Evolutionary conservation across 495 filamentous ascomycete genomes (phyloP), one percentile per base, ranked within the genome.

Genomic region (Neurospora sublineolata): DNA sequence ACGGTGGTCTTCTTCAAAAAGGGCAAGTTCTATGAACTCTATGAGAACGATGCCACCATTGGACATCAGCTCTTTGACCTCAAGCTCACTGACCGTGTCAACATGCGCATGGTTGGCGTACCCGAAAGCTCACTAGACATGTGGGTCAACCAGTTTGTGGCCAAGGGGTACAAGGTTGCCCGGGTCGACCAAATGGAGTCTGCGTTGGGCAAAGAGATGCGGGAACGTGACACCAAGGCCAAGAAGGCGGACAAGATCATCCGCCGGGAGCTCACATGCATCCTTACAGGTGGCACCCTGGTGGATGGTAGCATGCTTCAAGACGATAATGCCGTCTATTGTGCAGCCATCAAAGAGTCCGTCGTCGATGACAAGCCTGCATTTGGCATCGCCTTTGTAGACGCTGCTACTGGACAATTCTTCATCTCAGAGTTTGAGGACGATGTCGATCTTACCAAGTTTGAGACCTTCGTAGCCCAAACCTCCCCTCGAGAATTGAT

Each of bases 1-100:
- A 98, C 94, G 0, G 90, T 99, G 27, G 95, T 99, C 16, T 99
- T 99, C 83, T 99, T 99, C 86, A 98, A 97, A 82, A 99, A 99
- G 83, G 95, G 95, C 72, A 99, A 99, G 79, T 99, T 99, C 82
- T 99, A 97, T 79, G 95, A 99, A 78, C 86, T 99, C 1, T 99
- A 97, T 78, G 96, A 99, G 78, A 96, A 97, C 73, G 95, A 99
- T 83, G 95, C 95, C 16, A 97, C 94, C 0, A 93, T 99, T 70
- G 96, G 96, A 14, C 93, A 98, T 78, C 95, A 97, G 80, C 84
- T 97, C 33, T 99, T 99, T 77, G 95, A 99, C 79, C 85, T 99
- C 39, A 99, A 99, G 82, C 91, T 98, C 73, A 99, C 96, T 0
- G 96, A 98, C 75, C 88, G 95, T 73, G 94, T 99, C 75, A 99